A percentile compares a stretch with the other conserved stretches of the same genome.
Evolutionary conservation across 805 yeast genomes (phyloP).

Genomic region (Jamesozyma piceae): DNA sequence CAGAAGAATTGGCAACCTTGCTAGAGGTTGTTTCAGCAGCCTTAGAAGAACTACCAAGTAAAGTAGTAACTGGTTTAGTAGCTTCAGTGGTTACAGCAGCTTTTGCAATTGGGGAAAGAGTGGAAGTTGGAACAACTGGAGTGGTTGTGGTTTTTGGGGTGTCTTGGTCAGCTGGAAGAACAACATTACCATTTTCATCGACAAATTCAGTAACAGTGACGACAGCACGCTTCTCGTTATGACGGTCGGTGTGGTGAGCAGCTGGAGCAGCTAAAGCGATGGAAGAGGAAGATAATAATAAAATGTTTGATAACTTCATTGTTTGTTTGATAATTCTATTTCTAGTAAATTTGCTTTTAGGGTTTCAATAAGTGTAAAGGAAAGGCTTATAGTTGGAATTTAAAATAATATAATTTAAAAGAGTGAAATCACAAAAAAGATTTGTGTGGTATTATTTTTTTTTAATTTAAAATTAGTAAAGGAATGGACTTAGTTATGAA

Average conservation of each 20-base stretch:
- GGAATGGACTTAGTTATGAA: constrained; percentile 1
- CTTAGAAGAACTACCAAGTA: constrained; percentile 1
- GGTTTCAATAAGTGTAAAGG: constrained; percentile 5
- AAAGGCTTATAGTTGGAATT: constrained; percentile 10
- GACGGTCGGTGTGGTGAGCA: constrained; percentile 17
- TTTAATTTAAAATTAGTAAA: not conserved
- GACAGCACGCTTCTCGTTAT: constrained; percentile 25
- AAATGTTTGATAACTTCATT: constrained; percentile 20
- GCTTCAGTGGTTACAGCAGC: constrained; percentile 11
- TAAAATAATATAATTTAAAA: not conserved
- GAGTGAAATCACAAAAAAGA: constrained; percentile 1
- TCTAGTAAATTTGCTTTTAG: not conserved
- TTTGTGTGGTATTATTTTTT: not conserved
- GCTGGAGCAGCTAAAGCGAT: constrained; percentile 26
- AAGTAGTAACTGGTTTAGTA: constrained; percentile 9
- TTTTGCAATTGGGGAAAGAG: constrained; percentile 14
- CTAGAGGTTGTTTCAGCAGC: constrained; percentile 14
- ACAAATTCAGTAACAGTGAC: constrained; percentile 29
- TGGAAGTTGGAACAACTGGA: constrained; percentile 4
- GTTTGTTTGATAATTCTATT: too few species aligned
- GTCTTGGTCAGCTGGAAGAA: constrained; percentile 10
- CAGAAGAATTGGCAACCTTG: too few species aligned
- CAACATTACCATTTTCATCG: constrained; percentile 25
- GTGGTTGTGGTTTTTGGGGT: constrained; percentile 10
- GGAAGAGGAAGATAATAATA: constrained; percentile 18